These are phyloP conservation scores for Xylaria grammica DNA, from an alignment of 495 filamentous ascomycete species.

Conservation along the genomic window DNA sequence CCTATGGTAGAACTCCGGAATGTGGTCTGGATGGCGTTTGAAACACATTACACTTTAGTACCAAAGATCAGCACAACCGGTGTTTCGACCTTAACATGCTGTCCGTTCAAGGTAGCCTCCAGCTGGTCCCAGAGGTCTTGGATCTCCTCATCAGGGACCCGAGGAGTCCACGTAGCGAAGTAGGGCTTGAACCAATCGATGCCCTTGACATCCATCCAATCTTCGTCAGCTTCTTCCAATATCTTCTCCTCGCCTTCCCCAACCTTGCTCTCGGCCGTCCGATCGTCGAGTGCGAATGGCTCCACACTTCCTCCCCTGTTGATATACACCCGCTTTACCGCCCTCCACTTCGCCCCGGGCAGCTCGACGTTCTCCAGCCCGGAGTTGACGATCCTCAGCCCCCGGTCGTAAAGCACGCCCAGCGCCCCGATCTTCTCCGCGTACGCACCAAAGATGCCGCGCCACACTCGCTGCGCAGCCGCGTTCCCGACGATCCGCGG, in stretches of 20 bases:
- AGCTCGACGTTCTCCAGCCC: constrained; percentile 11
- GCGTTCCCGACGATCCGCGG: constrained; percentile 1
- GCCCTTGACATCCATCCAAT: constrained; percentile 21
- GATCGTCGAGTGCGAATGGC: constrained; percentile 11
- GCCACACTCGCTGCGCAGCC: constrained; percentile 1
- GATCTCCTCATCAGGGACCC: constrained; percentile 19
- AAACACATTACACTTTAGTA: constrained; percentile 1
- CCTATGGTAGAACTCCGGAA: too few relatives aligned
- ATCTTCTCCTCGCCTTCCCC: constrained; percentile 13
- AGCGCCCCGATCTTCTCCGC: background rate
- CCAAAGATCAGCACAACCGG: background rate
- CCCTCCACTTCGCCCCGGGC: constrained; percentile 20
- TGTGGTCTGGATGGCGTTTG: too few relatives aligned
- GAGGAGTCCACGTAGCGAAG: constrained; percentile 22
- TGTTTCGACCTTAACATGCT: too few relatives aligned
- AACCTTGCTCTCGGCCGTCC: constrained; percentile 1
- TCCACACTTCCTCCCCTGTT: constrained; percentile 22
- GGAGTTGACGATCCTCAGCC: background rate
- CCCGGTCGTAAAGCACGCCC: background rate
- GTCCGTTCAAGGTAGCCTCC: constrained; percentile 1
- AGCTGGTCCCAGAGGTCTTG: constrained; percentile 23
- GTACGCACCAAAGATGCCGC: background rate
- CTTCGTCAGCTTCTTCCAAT: constrained; percentile 19
- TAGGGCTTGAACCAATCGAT: constrained; percentile 26
- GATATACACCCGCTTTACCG: constrained; percentile 19